Evolutionary conservation across 148 eudicot species (phyloP).

Genomic region (Pharnaceum exiguum): DNA sequence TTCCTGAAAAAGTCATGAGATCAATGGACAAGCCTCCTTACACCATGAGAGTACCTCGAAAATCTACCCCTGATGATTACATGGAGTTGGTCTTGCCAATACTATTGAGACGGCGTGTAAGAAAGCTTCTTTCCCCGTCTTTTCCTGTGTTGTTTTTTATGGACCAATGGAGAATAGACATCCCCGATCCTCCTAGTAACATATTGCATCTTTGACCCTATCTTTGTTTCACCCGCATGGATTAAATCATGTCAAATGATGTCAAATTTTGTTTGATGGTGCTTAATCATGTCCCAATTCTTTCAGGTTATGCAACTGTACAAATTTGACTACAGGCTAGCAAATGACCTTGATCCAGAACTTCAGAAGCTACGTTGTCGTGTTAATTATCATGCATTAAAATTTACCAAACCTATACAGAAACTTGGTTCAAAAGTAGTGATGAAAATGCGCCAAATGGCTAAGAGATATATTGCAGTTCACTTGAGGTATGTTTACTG

Average conservation of each 20-base stretch:
- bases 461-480: conserved; percentile 73
- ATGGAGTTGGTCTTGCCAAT: conserved; percentile 71
- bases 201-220: neutral
- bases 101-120: conserved; percentile 81
- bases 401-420: conserved; percentile 78
- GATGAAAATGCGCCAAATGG: conserved; percentile 64
- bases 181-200: too few relatives aligned
- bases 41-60: conserved; percentile 90
- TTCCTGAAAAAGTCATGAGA: conserved; percentile 84
- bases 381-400: conserved; percentile 80
- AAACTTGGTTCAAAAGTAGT: conserved; percentile 71
- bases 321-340: conserved; percentile 94
- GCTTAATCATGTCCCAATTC: neutral
- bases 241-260: neutral
- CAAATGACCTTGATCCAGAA: conserved; percentile 78
- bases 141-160: neutral
- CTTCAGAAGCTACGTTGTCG: conserved; percentile 95
- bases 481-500: conserved; percentile 71
- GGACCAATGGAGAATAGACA: neutral
- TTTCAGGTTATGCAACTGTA: conserved; percentile 93
- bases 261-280: neutral
- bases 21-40: conserved; percentile 90
- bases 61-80: conserved; percentile 88
- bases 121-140: conserved; percentile 20
- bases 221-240: neutral